phyloP scores from a whole-genome alignment of 768 basidiomycete species.

The Ramaria rubella region DNA sequence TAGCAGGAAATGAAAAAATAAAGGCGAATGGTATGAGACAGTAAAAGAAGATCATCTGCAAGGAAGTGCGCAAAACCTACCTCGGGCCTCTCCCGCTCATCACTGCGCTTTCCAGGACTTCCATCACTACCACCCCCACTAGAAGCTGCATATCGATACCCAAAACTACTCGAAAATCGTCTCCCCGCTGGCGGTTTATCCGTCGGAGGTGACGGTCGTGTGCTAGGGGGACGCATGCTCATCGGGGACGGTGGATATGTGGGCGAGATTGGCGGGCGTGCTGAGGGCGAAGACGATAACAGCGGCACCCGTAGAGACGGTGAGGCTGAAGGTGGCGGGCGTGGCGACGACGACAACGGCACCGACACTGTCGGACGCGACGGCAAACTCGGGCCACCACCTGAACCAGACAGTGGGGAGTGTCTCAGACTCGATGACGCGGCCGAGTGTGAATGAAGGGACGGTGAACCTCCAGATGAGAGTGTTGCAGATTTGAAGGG shows the following conservation, averaged over 20 bases:
- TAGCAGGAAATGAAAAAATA: neutral
- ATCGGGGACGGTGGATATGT: conserved; percentile 1
- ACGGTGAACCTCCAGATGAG: conserved; percentile 40
- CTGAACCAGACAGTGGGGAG: conserved; percentile 35
- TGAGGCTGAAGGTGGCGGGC: conserved; percentile 19
- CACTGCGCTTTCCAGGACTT: conserved; percentile 34
- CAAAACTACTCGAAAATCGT: conserved; percentile 74
- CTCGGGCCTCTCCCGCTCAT: conserved; percentile 13
- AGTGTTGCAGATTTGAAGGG: conserved; percentile 47
- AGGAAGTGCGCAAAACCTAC: neutral
- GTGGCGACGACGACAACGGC: neutral
- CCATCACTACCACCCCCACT: conserved; percentile 20
- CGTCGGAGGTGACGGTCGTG: conserved; percentile 32
- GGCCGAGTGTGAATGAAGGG: conserved; percentile 35
- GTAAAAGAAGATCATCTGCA: neutral
- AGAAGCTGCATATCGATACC: conserved; percentile 50
- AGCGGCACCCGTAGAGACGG: neutral
- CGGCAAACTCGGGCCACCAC: conserved; percentile 28
- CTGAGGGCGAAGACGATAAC: neutral
- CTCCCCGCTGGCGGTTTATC: conserved; percentile 40
- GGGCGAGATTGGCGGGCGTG: neutral
- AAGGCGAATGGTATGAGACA: neutral
- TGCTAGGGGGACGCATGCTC: conserved; percentile 19
- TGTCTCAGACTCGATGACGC: conserved; percentile 34
- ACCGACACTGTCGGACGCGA: conserved; percentile 38